Percentiles rank a stretch among this genome's conserved stretches.
Conservation (phyloP, 2,329 filamentous ascomycete genomes). For the Thielaviopsis cerberus region DNA sequence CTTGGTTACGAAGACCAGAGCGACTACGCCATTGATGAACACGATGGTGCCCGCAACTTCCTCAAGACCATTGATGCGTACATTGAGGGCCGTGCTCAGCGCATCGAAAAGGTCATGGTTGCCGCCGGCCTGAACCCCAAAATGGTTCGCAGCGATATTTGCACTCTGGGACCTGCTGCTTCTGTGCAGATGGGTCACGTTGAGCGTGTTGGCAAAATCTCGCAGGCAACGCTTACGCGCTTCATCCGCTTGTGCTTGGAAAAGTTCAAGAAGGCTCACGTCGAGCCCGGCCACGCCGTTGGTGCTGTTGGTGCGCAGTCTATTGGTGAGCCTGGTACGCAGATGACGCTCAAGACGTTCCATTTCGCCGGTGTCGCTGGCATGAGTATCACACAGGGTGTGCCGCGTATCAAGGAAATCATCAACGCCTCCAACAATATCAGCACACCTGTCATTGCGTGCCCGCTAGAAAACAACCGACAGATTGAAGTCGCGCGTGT, state of each 20-base stretch:
- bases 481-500: constrained; percentile 67
- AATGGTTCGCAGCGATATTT: constrained; percentile 18
- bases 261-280: constrained; percentile 80
- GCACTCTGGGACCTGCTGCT: constrained; percentile 12
- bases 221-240: constrained; percentile 47
- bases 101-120: constrained; percentile 35
- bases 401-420: constrained; percentile 98
- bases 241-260: constrained; percentile 71
- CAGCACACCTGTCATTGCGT: constrained; percentile 83
- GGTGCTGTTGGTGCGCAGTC: constrained; percentile 93
- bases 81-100: constrained; percentile 42
- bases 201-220: constrained; percentile 70
- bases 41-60: constrained; percentile 69
- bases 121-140: constrained; percentile 28
- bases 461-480: constrained; percentile 58
- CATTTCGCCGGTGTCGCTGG: constrained; percentile 99
- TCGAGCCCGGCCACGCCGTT: constrained; percentile 88
- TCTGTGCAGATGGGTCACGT: constrained; percentile 23
- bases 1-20: constrained; percentile 53
- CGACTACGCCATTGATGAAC: constrained; percentile 53
- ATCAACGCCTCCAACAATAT: constrained; percentile 95
- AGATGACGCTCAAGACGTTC: constrained; percentile 99
- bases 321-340: constrained; percentile 92
- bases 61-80: constrained; percentile 60
- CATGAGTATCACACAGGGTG: constrained; percentile 98